Evolutionary conservation across 2,329 filamentous ascomycete species (phyloP), one percentile per base, ranked within the genome.

Genomic region (Fusarium scirpi): DNA sequence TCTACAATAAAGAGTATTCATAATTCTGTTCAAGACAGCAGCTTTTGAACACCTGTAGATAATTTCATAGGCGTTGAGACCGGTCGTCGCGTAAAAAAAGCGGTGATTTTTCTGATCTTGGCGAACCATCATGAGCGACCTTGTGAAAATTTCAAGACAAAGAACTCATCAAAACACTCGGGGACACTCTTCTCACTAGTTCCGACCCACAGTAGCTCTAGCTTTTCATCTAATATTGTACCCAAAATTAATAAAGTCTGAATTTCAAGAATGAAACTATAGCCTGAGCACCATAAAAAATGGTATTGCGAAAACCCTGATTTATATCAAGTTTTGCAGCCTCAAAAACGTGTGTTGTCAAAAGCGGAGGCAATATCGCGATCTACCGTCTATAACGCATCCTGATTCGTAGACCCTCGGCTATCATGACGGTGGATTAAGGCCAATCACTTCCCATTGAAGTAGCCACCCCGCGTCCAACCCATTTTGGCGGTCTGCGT

Each of bases 391-490:
- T 8, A 53, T 29, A 43, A 29, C 27, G 24, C 13, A 41, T 53
- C 34, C 49, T 53, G 49, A 53, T 53, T 53, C 49, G 49, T 43
- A 53, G 49, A 43, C 13, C 8, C 34, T 53, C 49, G 49, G 49
- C 49, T 53, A 52, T 20, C 49, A 53, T 29, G 24, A 43, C 49
- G 29, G 49, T 53, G 49, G 49, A 27, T 51, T 51, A 53, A 52
- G 49, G 49, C 49, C 49, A 53, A 53, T 53, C 49, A 53, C 49
- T 53, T 53, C 49, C 49, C 49, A 53, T 53, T 53, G 49, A 53
- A 53, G 49, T 29, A 41, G 32, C 22, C 49, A 53, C 49, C 49
- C 49, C 49, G 49, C 49, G 49, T 53, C 34, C 7, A 41, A 38
- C 20, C 43, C 49, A 53, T 41, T 44, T 34, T 53, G 49, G 49